Evolutionary conservation across 1,284 basidiomycete species (phyloP).

Genomic region (Marasmius oreades): DNA sequence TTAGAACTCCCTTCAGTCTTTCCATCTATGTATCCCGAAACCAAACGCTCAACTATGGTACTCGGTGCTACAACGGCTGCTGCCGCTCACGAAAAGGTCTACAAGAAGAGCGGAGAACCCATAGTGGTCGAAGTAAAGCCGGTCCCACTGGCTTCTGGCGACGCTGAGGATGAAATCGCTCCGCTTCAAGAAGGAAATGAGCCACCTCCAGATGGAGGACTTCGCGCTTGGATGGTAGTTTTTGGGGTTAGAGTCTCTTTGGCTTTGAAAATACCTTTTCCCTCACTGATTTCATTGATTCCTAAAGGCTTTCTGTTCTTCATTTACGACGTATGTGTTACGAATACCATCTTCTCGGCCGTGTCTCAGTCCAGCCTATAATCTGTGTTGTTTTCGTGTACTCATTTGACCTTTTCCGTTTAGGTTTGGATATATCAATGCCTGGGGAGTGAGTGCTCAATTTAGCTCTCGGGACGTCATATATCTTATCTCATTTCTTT

Average conservation of each 20-base stretch:
- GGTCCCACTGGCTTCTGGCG: not conserved
- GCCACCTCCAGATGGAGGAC: conserved; percentile 13
- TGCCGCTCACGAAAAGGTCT: not conserved
- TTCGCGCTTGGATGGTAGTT: conserved; percentile 15
- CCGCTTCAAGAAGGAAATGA: not conserved
- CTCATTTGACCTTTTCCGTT: not conserved
- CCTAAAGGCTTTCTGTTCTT: conserved; percentile 13
- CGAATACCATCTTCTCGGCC: not conserved
- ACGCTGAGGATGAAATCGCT: not conserved
- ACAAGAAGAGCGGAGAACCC: not conserved
- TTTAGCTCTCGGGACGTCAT: not conserved
- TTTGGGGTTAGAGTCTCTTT: conserved; percentile 12
- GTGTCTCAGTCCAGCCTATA: not conserved
- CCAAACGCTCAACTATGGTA: not conserved
- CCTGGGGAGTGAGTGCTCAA: conserved; percentile 14
- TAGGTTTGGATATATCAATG: conserved; percentile 16
- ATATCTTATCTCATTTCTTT: not conserved
- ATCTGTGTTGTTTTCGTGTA: not conserved
- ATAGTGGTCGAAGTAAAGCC: not conserved
- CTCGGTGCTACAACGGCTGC: not conserved
- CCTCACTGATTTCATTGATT: not conserved
- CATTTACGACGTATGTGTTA: conserved; percentile 15
- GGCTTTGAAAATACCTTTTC: not conserved
- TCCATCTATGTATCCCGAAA: not conserved
- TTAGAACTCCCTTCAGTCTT: too few species aligned